Conservation (phyloP, 306 rosid genomes). For the Rubus idaeus region DNA sequence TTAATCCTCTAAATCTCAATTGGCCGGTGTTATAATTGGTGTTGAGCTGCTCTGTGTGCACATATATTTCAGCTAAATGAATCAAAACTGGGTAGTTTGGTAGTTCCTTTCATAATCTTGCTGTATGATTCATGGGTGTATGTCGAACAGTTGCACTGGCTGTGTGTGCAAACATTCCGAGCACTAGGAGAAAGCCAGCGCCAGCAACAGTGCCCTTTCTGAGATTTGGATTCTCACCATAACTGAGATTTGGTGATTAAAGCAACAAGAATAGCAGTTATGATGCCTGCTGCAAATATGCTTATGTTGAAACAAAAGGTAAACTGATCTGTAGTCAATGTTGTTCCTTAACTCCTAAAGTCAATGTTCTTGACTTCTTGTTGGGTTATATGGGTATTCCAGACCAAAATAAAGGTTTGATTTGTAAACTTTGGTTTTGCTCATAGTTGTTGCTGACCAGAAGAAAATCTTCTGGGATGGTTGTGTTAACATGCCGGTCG, state of each 20-base stretch:
- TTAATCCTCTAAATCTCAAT: neutral
- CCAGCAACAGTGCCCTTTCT: neutral
- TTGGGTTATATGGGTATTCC: too few species aligned
- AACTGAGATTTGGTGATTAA: too few species aligned
- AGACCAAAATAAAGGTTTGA: too few species aligned
- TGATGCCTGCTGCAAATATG: too few species aligned
- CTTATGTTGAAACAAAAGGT: too few species aligned
- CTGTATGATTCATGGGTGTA: neutral
- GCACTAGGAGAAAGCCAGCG: neutral
- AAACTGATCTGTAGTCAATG: too few species aligned
- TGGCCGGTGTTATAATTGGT: neutral
- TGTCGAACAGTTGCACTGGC: neutral
- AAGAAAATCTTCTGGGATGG: constrained; percentile 94
- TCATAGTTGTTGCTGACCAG: constrained; percentile 82
- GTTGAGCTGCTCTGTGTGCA: neutral
- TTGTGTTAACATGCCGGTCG: constrained; percentile 54
- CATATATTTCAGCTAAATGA: neutral
- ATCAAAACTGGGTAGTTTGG: neutral
- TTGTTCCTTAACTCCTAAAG: too few species aligned
- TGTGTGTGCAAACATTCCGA: neutral
- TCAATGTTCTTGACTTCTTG: too few species aligned
- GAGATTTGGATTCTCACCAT: too few species aligned
- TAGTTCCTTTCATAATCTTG: neutral
- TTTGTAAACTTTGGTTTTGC: constrained; percentile 53
- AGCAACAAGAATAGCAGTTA: too few species aligned